Base-by-base conservation (phyloP, 78 protist genomes). In the Cavenderia fasciculata region DNA sequence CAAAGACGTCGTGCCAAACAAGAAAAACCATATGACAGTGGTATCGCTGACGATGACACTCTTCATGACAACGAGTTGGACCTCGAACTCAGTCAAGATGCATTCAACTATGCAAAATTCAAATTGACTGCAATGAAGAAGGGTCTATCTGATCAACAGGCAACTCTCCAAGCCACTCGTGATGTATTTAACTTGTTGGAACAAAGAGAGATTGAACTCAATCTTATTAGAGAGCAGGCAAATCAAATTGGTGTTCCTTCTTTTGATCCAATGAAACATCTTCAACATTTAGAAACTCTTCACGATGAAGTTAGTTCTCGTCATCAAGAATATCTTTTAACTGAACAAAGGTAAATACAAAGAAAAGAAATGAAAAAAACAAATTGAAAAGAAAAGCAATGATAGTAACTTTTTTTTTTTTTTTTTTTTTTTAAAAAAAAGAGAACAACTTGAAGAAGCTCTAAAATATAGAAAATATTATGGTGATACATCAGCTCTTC, bases 161-260 rank as follows among this genome's bases (percentile, higher is more conserved):
- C 90, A 5, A 25, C 33, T 8, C 61, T 47, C 19, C 90, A 82
- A 68, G 90, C 90, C 23, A 69, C 54, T 18, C 25, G 78, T 19
- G 90, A 82, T 56, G 47, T 68, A 18, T 63, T 82, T 43, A 82
- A 82, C 29, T 21, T 19, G 18, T 18, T 82, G 11, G 90, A 82
- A 68, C 61, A 41, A 23, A 49, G 78, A 29, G 56, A 74, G 25
- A 51, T 82, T 31, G 90, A 82, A 23, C 54, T 82, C 16, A 66
- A 82, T 31, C 12, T 82, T 27, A 82, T 82, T 82, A 76, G 73
- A 47, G 31, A 52, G n/a, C 90, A 82, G 40, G 90, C 90, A 4
- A 23, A 54, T 0, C 62, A 68, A 33, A 68, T 82, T n/a, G 90
- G 90, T 56, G 57, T 82, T 31, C 90, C 90, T 27, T 65, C 90